Evolutionary conservation across 2,329 filamentous ascomycete genomes (phyloP), one percentile per base, ranked within the genome.

Genomic region (Whalleya microplaca): DNA sequence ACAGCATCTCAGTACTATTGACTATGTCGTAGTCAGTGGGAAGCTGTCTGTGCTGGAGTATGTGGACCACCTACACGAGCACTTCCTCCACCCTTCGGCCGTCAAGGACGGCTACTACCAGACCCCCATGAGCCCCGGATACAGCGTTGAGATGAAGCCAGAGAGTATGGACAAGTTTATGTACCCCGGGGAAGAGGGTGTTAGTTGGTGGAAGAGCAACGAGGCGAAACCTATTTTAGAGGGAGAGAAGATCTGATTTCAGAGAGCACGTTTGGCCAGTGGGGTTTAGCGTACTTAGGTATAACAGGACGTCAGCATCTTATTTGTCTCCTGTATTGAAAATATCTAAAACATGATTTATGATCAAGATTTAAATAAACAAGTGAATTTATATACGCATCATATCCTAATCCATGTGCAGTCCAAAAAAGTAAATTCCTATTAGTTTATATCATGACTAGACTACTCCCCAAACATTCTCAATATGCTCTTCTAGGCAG

Each of bases 91-190:
- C 73, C 92, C 92, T 1, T 84, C 86, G 2, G 83, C 88, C 54
- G 91, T 96, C 67, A 86, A 87, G 76, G 87, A 92, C 64, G 93
- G 92, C 3, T 95, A 92, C 75, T 96, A 96, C 76, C 89, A 90
- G 64, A 96, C 93, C 1, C 92, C 93, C 0, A 87, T 78, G 61
- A 87, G 92, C 71, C 82, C 92, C 0, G 92, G 92, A 0, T 96
- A 96, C 74, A 93, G 90, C 69, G 92, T 96, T 2, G 91, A 96
- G 84, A 96, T 96, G 92, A 94, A 91, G 84, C 76, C 86, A 2
- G 90, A 87, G 64, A 95, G 90, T 72, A 95, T 96, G 91, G 90
- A 92, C 62, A 75, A 75, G 65, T 96, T 82, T 71, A 82, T 83
- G 48, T 96, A 86, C 72, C 92, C 92, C 1, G 91, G 92, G 7